A percentile compares a stretch with the other conserved stretches of the same genome.
These are phyloP conservation scores for Condylostoma magnum DNA, from an alignment of 169 alveolate species.

Conservation along the genomic window DNA sequence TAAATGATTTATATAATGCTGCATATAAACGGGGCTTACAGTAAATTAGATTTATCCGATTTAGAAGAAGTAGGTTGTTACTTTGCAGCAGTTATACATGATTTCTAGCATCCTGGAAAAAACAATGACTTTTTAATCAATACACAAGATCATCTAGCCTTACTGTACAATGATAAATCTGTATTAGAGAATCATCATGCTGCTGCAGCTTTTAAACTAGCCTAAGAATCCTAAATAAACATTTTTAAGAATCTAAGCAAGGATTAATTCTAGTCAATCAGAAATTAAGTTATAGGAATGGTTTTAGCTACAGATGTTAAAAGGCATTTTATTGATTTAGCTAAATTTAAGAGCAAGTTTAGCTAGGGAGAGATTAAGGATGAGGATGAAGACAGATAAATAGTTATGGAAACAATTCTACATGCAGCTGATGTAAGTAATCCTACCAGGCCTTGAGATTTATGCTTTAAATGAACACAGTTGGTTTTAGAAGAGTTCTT, in stretches of 20 bases:
- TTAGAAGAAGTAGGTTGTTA: slow-evolving; percentile 60
- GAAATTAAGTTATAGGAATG: slow-evolving; percentile 54
- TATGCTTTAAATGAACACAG: slow-evolving; percentile 73
- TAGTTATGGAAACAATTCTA: slow-evolving; percentile 51
- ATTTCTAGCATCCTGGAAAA: slow-evolving; percentile 82
- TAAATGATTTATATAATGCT: slow-evolving; percentile 60
- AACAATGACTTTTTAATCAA: slow-evolving; percentile 70
- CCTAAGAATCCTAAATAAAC: slow-evolving; percentile 33
- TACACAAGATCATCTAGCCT: slow-evolving; percentile 60
- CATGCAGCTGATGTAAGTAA: slow-evolving; percentile 84
- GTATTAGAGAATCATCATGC: slow-evolving; percentile 83
- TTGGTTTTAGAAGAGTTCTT: slow-evolving; percentile 77
- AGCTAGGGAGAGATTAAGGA: slow-evolving; percentile 15
- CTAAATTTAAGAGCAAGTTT: slow-evolving; percentile 34
- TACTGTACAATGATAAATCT: slow-evolving; percentile 74
- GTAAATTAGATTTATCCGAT: slow-evolving; percentile 40
- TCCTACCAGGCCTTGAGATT: slow-evolving; percentile 74
- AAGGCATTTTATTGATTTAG: slow-evolving; percentile 53
- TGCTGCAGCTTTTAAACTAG: slow-evolving; percentile 63
- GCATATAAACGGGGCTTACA: slow-evolving; percentile 34
- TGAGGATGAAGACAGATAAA: slow-evolving; percentile 40
- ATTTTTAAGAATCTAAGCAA: slow-evolving; percentile 47
- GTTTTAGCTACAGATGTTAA: slow-evolving; percentile 75
- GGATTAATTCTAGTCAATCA: slow-evolving; percentile 41
- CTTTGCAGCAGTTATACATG: slow-evolving; percentile 59